Evolutionary conservation across 2,329 filamentous ascomycete species (phyloP).

Genomic region (Coleophoma crateriformis): DNA sequence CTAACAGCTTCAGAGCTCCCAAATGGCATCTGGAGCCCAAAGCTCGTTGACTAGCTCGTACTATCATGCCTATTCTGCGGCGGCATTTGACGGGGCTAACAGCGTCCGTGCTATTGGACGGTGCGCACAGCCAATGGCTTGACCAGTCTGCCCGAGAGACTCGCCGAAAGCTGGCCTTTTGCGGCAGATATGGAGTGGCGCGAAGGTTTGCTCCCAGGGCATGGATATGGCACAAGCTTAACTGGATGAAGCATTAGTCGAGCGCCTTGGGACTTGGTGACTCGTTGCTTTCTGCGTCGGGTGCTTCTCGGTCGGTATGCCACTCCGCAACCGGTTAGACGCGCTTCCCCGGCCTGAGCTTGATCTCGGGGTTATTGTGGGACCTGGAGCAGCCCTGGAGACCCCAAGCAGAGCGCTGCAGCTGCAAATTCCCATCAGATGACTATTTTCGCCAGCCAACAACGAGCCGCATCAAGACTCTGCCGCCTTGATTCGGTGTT

Average conservation of each 20-base stretch:
- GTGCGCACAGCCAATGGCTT: not conserved
- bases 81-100: conserved; percentile 2
- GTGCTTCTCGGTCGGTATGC: not conserved
- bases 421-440: too few relatives aligned
- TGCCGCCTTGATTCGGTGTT: too few relatives aligned
- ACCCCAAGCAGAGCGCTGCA: too few relatives aligned
- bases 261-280: not conserved
- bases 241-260: not conserved
- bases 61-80: not conserved
- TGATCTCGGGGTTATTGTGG: not conserved
- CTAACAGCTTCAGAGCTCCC: conserved; percentile 1
- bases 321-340: not conserved
- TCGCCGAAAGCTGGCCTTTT: conserved; percentile 2
- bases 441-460: too few relatives aligned
- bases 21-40: conserved; percentile 1
- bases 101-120: not conserved
- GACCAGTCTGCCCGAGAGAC: not conserved
- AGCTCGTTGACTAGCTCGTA: not conserved
- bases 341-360: not conserved
- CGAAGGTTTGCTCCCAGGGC: too few relatives aligned
- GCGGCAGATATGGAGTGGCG: conserved; percentile 2
- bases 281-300: not conserved
- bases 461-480: too few relatives aligned
- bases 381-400: not conserved
- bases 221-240: too few relatives aligned